Evolutionary conservation across 345 rosid species (phyloP), one percentile per base, ranked within the genome.

Genomic region (Rhodomyrtus tomentosa): DNA sequence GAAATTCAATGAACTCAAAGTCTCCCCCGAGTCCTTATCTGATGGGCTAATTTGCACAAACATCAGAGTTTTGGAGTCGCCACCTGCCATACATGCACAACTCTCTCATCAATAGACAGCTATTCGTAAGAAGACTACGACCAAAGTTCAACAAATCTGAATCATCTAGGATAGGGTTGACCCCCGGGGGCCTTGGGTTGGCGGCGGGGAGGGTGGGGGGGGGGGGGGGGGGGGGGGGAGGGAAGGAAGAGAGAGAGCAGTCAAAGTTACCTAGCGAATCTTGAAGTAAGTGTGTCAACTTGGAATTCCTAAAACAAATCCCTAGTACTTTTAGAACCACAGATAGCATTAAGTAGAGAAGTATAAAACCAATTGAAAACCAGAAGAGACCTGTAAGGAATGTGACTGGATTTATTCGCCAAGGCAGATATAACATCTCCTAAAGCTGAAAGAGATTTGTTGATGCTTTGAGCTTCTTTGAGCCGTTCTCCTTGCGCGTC

Each of bases 11-110:
- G 99, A 96, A 82, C 99, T 96, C 84, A 95, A 80, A 40, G 98
- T 94, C 90, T 96, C 99, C 85, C 98, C 92, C 82, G 90, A 81
- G 89, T 96, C 99, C 84, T 90, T 90, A 72, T 95, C 99, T 59
- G 98, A 93, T 73, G 99, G 99, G 89, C 98, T 95, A 74, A 96
- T 96, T 91, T 96, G 99, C 85, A 96, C 98, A 89, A 95, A 93
- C 99, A 96, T 95, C 87, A 93, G 84, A 21, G 99, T 96, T 86
- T 96, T 96, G 81, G 99, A 94, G 89, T 95, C 96, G 82, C 99
- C 99, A 79, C 99, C 99, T 96, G 92, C 49, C 50, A 27, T 82
- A 18, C 10, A 36, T 36, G 79, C 36, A 20, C 79, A 36, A 36
- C 79, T 0, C 79, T 68, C 45, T 36, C 45, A 36, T 68, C 79